Conservation (phyloP, 257 asterid genomes). For the Solanum arcanum region DNA sequence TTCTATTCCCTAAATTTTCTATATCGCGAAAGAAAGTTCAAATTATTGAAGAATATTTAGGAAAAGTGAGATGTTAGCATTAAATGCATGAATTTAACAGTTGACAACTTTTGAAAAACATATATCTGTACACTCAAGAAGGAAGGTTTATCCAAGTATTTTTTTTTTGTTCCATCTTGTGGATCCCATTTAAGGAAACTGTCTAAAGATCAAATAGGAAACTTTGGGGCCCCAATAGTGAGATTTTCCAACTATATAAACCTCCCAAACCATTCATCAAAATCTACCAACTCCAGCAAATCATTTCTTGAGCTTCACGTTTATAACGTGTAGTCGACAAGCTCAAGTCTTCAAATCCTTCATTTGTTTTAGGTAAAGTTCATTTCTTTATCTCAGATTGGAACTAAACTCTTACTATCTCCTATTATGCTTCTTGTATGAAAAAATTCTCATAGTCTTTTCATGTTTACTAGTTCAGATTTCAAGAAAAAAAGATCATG, state of each 20-base stretch:
- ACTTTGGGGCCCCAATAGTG: constrained; percentile 27
- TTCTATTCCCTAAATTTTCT: not conserved
- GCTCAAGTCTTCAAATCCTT: not conserved
- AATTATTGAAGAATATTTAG: not conserved
- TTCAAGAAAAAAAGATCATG: constrained; percentile 18
- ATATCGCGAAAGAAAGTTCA: not conserved
- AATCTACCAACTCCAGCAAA: constrained; percentile 17
- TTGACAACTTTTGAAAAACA: constrained; percentile 7
- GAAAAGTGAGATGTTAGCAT: not conserved
- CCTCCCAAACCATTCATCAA: constrained; percentile 24
- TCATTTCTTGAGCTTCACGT: not conserved
- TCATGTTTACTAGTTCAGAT: not conserved
- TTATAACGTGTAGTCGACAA: not conserved
- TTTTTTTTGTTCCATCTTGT: constrained; percentile 15
- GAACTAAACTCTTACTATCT: not conserved
- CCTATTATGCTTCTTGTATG: not conserved
- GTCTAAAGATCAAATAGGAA: not conserved
- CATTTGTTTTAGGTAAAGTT: not conserved
- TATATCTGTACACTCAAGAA: constrained; percentile 8
- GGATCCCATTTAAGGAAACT: constrained; percentile 24
- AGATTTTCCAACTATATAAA: constrained; percentile 29
- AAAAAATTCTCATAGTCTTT: not conserved
- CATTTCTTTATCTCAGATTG: not conserved
- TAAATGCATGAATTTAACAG: constrained; percentile 9
- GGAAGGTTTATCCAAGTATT: constrained; percentile 6